Conservation (phyloP, 495 filamentous ascomycete genomes). For the Parathielavia hyrcaniae region DNA sequence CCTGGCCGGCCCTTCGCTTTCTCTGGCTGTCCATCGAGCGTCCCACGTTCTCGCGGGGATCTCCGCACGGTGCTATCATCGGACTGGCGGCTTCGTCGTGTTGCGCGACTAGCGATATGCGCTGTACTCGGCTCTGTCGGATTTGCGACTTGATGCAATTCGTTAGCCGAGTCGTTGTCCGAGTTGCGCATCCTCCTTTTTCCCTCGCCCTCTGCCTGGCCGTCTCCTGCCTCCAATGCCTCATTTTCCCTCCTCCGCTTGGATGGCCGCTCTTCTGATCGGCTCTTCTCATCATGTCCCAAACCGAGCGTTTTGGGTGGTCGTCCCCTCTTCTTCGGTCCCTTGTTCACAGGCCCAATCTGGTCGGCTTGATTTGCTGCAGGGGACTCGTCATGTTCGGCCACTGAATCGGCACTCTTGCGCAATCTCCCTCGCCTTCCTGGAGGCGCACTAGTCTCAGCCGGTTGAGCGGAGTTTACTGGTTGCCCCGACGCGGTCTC, state of each 20-base stretch:
- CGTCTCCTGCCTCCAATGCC: conserved; percentile 1
- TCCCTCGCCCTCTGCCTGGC: background rate
- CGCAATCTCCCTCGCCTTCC: conserved; percentile 24
- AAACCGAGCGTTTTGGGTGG: conserved; percentile 11
- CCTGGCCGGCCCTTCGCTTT: background rate
- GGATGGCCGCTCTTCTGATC: conserved; percentile 11
- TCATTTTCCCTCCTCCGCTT: conserved; percentile 17
- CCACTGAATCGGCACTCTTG: conserved; percentile 8
- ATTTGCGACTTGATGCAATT: background rate
- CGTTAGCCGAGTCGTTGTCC: conserved; percentile 1
- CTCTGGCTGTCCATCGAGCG: background rate
- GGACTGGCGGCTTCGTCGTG: conserved; percentile 11
- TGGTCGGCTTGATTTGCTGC: background rate
- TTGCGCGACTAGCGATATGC: conserved; percentile 9
- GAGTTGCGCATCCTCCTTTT: background rate
- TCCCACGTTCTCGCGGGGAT: conserved; percentile 1
- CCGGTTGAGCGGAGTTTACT: background rate
- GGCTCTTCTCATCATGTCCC: conserved; percentile 2
- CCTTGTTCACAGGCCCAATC: background rate
- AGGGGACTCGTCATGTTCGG: background rate
- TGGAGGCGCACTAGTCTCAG: background rate
- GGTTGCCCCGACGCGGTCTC: conserved; percentile 32
- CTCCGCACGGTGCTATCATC: conserved; percentile 5
- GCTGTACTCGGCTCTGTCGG: background rate
- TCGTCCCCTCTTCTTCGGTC: conserved; percentile 22